These are phyloP conservation scores for Boletus subparvulus DNA, from an alignment of 768 basidiomycete species.

Conservation along the genomic window DNA sequence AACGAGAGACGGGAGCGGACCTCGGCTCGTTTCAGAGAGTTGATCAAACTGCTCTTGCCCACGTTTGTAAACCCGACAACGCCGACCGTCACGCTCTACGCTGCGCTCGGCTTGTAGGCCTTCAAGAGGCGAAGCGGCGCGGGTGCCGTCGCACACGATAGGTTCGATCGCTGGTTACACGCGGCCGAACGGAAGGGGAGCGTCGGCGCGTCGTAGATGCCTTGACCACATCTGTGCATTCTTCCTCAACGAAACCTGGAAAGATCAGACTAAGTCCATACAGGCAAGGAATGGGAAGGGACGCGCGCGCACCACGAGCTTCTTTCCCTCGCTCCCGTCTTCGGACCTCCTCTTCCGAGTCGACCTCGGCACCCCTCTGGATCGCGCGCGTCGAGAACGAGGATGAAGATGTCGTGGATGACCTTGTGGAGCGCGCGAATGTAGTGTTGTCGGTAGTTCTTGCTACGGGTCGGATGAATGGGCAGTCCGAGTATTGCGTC, in stretches of 20 bases:
- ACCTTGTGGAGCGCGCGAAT: slow-evolving; percentile 85
- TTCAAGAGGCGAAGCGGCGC: slow-evolving; percentile 80
- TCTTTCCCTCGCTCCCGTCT: slow-evolving; percentile 89
- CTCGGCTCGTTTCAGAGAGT: slow-evolving; percentile 84
- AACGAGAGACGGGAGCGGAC: slow-evolving; percentile 34
- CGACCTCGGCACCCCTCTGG: too few relatives aligned
- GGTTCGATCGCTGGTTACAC: slow-evolving; percentile 74
- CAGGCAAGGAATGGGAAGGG: not conserved
- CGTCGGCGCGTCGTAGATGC: slow-evolving; percentile 90
- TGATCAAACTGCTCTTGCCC: slow-evolving; percentile 93
- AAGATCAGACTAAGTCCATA: not conserved
- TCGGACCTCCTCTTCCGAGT: slow-evolving; percentile 85
- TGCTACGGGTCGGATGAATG: too few relatives aligned
- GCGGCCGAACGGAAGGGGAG: slow-evolving; percentile 85
- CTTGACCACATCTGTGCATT: slow-evolving; percentile 91
- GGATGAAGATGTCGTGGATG: slow-evolving; percentile 89
- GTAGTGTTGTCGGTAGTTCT: slow-evolving; percentile 64
- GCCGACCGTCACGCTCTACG: slow-evolving; percentile 77
- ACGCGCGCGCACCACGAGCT: slow-evolving; percentile 69
- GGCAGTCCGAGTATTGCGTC: too few relatives aligned
- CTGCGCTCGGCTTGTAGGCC: slow-evolving; percentile 66
- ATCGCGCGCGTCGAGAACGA: slow-evolving; percentile 91
- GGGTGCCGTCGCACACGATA: slow-evolving; percentile 72
- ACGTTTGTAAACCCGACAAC: slow-evolving; percentile 98
- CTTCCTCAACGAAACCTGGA: slow-evolving; percentile 75